Evolutionary conservation across 2,329 filamentous ascomycete genomes (phyloP).

Genomic region (Sclerotinia spermophila): DNA sequence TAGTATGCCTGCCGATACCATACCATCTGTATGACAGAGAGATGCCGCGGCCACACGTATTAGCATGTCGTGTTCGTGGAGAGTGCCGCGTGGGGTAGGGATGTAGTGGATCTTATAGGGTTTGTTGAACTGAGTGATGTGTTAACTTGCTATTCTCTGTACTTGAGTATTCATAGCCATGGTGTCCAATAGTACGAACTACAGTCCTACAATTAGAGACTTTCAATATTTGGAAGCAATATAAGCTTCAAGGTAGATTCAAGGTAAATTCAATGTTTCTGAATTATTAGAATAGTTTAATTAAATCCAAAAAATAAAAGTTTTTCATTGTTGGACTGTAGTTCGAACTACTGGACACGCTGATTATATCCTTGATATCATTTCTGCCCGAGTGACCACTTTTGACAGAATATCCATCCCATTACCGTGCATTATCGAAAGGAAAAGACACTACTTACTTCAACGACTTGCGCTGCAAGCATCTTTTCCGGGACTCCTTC

Average conservation of each 20-base stretch:
- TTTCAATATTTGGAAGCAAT: too few species aligned
- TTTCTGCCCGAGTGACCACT: background rate
- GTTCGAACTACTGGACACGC: too few species aligned
- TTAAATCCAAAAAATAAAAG: too few species aligned
- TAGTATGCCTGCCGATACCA: constrained; percentile 51
- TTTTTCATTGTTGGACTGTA: too few species aligned
- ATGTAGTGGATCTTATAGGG: constrained; percentile 52
- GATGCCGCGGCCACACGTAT: constrained; percentile 54
- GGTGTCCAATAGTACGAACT: too few species aligned
- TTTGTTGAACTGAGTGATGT: constrained; percentile 43
- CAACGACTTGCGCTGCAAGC: constrained; percentile 47
- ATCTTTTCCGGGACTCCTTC: constrained; percentile 42
- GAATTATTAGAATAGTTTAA: too few species aligned
- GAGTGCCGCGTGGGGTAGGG: constrained; percentile 43
- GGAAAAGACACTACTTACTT: constrained; percentile 35
- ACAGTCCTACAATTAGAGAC: too few species aligned
- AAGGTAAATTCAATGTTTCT: too few species aligned
- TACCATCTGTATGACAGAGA: constrained; percentile 60
- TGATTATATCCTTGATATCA: background rate
- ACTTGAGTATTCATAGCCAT: too few species aligned
- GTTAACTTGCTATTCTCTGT: background rate
- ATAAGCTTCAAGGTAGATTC: too few species aligned
- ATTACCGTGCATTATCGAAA: background rate
- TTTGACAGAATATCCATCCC: too few species aligned
- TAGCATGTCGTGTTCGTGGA: constrained; percentile 51